Evolutionary conservation across 1,284 basidiomycete species (phyloP).

Genomic region (Anthracocystis walkeri): DNA sequence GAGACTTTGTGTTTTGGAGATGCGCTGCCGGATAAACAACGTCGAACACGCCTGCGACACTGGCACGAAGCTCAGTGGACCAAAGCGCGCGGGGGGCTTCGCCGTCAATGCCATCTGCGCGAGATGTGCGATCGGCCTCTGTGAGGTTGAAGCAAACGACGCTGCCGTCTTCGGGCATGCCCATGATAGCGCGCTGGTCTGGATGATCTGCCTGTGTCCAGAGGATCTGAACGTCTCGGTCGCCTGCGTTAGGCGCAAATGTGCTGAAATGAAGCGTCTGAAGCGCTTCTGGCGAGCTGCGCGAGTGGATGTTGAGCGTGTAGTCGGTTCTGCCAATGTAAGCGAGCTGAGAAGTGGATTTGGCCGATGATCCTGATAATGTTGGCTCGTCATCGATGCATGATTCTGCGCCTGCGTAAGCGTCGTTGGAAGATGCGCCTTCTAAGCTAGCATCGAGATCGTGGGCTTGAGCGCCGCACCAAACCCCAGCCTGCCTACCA

Average conservation of each 20-base stretch:
- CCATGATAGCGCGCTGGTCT: conserved; percentile 56
- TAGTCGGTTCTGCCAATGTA: conserved; percentile 66
- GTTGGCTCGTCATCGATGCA: conserved; percentile 52
- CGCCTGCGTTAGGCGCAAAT: conserved; percentile 65
- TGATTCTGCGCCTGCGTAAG: conserved; percentile 25
- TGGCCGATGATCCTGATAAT: conserved; percentile 38
- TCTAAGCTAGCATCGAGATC: conserved; percentile 17
- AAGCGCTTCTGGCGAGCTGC: conserved; percentile 51
- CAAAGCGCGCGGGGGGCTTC: conserved; percentile 37
- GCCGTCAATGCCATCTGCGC: conserved; percentile 5
- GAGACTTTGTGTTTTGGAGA: conserved; percentile 49
- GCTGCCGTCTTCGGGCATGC: conserved; percentile 63
- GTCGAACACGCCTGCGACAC: conserved; percentile 60
- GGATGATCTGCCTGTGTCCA: conserved; percentile 57
- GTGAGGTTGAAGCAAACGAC: conserved; percentile 65
- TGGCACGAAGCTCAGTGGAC: conserved; percentile 50
- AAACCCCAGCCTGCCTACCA: conserved; percentile 51
- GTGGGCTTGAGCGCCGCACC: conserved; percentile 43
- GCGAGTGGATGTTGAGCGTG: conserved; percentile 66
- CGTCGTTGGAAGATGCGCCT: not conserved
- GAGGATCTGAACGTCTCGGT: conserved; percentile 59
- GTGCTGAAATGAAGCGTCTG: conserved; percentile 67
- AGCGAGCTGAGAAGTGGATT: conserved; percentile 44
- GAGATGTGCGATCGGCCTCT: conserved; percentile 14
- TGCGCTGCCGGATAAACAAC: conserved; percentile 57